Evolutionary conservation across 495 filamentous ascomycete species (phyloP).

Genomic region (Rhypophila decipiens): DNA sequence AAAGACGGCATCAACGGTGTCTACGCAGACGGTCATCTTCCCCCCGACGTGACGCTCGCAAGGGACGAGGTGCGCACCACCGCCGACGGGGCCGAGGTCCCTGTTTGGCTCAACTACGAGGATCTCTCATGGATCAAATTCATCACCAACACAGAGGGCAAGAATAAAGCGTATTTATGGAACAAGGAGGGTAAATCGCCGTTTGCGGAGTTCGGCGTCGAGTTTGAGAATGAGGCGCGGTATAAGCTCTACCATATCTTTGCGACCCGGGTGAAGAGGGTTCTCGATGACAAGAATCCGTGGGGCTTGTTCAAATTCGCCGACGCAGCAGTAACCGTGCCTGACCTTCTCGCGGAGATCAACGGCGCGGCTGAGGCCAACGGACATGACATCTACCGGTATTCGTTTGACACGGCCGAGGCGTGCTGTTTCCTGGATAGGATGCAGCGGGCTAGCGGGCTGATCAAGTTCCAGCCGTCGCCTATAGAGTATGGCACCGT

Average conservation of each 20-base stretch:
- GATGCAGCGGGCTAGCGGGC: slow-evolving; percentile 13
- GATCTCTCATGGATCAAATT: slow-evolving; percentile 22
- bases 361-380: slow-evolving; percentile 17
- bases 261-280: slow-evolving; percentile 19
- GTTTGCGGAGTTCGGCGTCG: too few relatives aligned
- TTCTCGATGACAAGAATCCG: slow-evolving; percentile 19
- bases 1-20: not conserved
- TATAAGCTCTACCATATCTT: slow-evolving; percentile 23
- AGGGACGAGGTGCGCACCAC: slow-evolving; percentile 11
- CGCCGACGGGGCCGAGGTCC: not conserved
- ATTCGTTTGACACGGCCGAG: slow-evolving; percentile 16
- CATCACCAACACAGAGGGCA: slow-evolving; percentile 7
- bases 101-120: not conserved
- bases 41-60: not conserved
- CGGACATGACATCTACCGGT: slow-evolving; percentile 10
- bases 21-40: not conserved
- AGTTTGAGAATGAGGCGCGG: too few relatives aligned
- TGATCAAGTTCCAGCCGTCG: too few relatives aligned
- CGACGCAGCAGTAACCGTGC: slow-evolving; percentile 13
- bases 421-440: slow-evolving; percentile 23
- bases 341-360: slow-evolving; percentile 18
- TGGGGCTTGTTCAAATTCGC: slow-evolving; percentile 10
- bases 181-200: too few relatives aligned
- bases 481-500: slow-evolving; percentile 17
- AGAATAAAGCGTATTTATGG: too few relatives aligned